A percentile compares a stretch with the other conserved stretches of the same genome.
Evolutionary conservation across 805 yeast species (phyloP).

Genomic region (Wickerhamiella lipophila): DNA sequence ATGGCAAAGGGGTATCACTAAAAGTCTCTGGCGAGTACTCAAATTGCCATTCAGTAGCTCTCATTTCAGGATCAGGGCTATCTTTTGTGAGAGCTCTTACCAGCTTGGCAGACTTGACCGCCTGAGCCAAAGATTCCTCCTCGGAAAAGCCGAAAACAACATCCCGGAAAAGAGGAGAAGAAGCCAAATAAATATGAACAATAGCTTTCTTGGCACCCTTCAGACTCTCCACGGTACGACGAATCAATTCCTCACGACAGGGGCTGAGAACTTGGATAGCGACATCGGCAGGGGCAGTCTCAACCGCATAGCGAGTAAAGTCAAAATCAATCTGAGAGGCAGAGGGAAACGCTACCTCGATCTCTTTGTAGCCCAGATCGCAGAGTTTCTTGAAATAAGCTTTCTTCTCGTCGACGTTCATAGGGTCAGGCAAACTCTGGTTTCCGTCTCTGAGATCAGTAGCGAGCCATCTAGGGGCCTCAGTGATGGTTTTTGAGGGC

Average conservation of each 20-base stretch:
- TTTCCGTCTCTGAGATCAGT: conserved; percentile 78
- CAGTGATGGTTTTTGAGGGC: conserved; percentile 48
- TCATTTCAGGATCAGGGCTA: conserved; percentile 20
- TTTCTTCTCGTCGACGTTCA: conserved; percentile 69
- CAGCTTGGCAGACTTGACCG: conserved; percentile 48
- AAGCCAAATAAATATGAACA: conserved; percentile 63
- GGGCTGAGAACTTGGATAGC: conserved; percentile 65
- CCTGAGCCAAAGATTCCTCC: conserved; percentile 46
- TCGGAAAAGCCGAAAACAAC: conserved; percentile 52
- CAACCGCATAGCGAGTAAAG: conserved; percentile 63
- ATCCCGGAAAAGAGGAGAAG: conserved; percentile 60
- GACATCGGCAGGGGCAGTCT: conserved; percentile 63
- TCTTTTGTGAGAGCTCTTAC: conserved; percentile 61
- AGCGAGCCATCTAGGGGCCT: conserved; percentile 71
- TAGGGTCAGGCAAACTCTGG: conserved; percentile 76
- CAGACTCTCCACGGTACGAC: conserved; percentile 58
- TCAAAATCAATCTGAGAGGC: conserved; percentile 74
- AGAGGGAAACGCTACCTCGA: conserved; percentile 71
- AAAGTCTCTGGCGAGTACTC: conserved; percentile 77
- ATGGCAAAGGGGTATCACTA: conserved; percentile 55
- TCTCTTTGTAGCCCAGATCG: conserved; percentile 68
- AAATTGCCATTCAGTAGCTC: conserved; percentile 53
- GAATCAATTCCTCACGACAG: conserved; percentile 61
- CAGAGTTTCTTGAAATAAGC: conserved; percentile 54
- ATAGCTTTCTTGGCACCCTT: conserved; percentile 66